Base-by-base conservation (phyloP, 2,329 filamentous ascomycete species). In the Botrytis cinerea region DNA sequence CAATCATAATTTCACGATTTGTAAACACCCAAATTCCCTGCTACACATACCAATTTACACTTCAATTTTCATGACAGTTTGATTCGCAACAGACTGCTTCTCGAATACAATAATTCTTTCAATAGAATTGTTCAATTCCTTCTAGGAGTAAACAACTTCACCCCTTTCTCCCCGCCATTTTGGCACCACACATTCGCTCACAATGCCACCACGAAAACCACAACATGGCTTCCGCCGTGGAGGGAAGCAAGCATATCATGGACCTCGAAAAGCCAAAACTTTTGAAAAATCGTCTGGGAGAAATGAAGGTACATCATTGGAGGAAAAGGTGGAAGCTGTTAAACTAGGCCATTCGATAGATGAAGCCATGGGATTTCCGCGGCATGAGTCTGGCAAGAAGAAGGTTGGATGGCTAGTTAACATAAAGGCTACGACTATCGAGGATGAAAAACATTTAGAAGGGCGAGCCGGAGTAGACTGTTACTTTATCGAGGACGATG, bases 341-440 rank as follows among this genome's bases (percentile, higher is more conserved):
- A 90, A 90, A 73, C 88, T 97, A 70, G 94, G 94, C 46, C 90
- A 97, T 83, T 89, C 87, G 79, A 98, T 99, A 81, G 97, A 99
- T 84, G 96, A 98, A 84, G 88, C 89, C 75, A 96, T 98, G 90
- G 97, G 96, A 71, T 99, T 99, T 82, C 87, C 91, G 48, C 92
- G 95, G 69, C 98, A 95, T 81, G 97, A 99, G 77, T 91, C 93
- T 46, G 96, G 94, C 66, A 94, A 92, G 84, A 87, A 85, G 78
- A 92, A 91, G 81, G 89, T 92, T 68, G 95, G 97, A 76, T 99
- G 96, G 96, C 89, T 99, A 6, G 93, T 95, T 78, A 99, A 98
- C 81, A 93, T 98, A 84, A 93, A 97, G 81, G 91, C 94, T 57
- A 98, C 96, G 0, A 90, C 90, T 20, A 87, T 99, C 63, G 85